A percentile compares a stretch with the other conserved stretches of the same genome.
These are phyloP conservation scores for Tetraselmis chui DNA, from an alignment of 139 green algal species.

Conservation along the genomic window DNA sequence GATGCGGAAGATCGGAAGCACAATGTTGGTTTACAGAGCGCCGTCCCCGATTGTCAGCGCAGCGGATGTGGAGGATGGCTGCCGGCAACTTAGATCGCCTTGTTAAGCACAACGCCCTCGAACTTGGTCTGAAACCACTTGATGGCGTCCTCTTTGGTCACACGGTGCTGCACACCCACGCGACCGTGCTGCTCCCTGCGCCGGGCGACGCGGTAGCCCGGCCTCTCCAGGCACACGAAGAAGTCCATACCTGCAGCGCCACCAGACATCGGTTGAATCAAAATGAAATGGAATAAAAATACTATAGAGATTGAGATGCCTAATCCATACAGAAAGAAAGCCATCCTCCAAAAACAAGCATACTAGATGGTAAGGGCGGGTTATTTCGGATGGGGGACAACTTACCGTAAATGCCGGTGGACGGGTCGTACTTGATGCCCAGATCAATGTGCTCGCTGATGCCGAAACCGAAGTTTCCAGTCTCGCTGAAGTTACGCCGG, in stretches of 20 bases:
- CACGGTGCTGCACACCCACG: constrained; percentile 81
- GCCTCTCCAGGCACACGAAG: constrained; percentile 94
- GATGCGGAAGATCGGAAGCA: no score
- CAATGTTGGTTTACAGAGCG: no score
- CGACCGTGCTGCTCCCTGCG: constrained; percentile 50
- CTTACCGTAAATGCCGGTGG: constrained; percentile 97
- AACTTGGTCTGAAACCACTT: constrained; percentile 98
- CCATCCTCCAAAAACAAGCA: no score
- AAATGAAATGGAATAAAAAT: no score
- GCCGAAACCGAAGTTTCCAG: constrained; percentile 73
- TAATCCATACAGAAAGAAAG: no score
- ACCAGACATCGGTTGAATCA: background rate
- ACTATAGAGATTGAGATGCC: no score
- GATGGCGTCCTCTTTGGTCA: constrained; percentile 97
- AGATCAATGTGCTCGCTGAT: constrained; percentile 99
- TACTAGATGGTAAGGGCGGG: no score
- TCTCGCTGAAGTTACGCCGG: constrained; percentile 92
- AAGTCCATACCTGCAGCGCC: constrained; percentile 97
- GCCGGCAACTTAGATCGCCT: no score
- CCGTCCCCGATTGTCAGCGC: no score
- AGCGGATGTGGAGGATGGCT: no score
- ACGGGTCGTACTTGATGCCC: constrained; percentile 99
- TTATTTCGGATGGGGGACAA: no score
- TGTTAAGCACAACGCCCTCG: constrained; percentile 96
- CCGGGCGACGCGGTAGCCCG: constrained; percentile 87